Base-by-base conservation (phyloP, 352 stramenopile genomes). In the Phytophthora sp. region DNA sequence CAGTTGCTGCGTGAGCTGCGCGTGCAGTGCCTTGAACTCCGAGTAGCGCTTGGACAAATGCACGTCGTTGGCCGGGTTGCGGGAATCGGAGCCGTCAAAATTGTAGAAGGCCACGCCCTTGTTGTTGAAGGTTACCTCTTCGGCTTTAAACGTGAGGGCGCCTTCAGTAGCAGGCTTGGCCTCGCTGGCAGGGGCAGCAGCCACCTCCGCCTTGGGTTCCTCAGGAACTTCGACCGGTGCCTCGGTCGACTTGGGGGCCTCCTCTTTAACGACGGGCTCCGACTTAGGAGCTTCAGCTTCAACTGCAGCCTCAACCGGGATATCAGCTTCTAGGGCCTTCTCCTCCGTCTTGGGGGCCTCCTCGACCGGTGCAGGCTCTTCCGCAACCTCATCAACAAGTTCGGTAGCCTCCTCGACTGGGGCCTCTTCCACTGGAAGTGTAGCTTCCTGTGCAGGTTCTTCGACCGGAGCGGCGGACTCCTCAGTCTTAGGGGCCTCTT, bases 41-140 rank as follows among this genome's bases (percentile, higher is more conserved):
- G 84, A 91, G 71, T 84, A 93, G 51, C 84, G 84, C 67, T 93
- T 93, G 20, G 74, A 79, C 30, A 90, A 56, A 44, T 68, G 74
- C 38, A 83, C 46, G 30, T 86, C 75, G 56, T 84, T 77, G 24
- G 73, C 69, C 12, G 77, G 76, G 57, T 87, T 79, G n/a, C 63
- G 53, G 7, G 54, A 50, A 59, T 85, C 64, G 8, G 53, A 75
- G 33, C 68, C 74, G 39, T 73, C 63, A 38, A 82, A 88, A 56
- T 79, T 79, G 80, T 87, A 91, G 66, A 75, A 89, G 1, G 65
- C 65, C 4, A 77, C 57, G 29, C 65, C 70, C 45, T 77, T 68
- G 52, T 74, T 61, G 29, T 74, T 58, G 36, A 76, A 76, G 33
- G 64, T 61, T 47, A 73, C 64, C 1, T 63, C 54, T 20, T 64